phyloP scores from a whole-genome alignment of 1,284 basidiomycete species.

The Malassezia yamatoensis region DNA sequence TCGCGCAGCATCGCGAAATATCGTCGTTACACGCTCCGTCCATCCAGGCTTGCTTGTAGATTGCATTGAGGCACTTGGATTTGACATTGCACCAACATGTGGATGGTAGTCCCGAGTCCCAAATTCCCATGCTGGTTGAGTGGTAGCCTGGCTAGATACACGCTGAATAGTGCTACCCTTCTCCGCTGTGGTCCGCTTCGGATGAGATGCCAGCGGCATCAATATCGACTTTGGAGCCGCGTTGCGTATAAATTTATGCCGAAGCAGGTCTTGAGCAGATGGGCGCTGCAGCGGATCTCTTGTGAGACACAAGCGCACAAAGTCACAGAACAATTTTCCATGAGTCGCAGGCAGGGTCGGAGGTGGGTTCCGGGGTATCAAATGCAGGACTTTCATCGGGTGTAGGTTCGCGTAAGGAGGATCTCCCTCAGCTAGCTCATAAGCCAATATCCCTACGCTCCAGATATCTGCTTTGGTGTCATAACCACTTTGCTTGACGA shows the following conservation, averaged over 20 bases:
- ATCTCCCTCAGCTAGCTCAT: slow-evolving; percentile 99
- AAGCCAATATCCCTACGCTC: slow-evolving; percentile 97
- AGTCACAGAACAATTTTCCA: slow-evolving; percentile 83
- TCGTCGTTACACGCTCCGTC: not conserved
- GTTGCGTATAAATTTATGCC: slow-evolving; percentile 78
- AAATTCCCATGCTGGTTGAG: slow-evolving; percentile 8
- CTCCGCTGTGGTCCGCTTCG: not conserved
- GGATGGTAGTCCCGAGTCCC: not conserved
- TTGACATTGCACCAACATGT: not conserved
- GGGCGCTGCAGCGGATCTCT: slow-evolving; percentile 92
- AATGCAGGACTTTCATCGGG: slow-evolving; percentile 86
- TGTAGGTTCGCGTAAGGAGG: slow-evolving; percentile 97
- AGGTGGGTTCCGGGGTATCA: slow-evolving; percentile 92
- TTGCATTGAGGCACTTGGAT: no score
- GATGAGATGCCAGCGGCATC: not conserved
- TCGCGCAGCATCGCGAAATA: not conserved
- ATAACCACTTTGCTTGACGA: slow-evolving; percentile 98
- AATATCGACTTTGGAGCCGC: slow-evolving; percentile 55
- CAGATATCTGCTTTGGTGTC: slow-evolving; percentile 98
- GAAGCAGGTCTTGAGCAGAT: slow-evolving; percentile 75
- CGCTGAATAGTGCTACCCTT: not conserved
- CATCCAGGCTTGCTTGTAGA: not conserved
- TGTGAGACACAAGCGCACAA: slow-evolving; percentile 89
- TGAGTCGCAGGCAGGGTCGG: slow-evolving; percentile 74
- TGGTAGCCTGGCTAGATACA: not conserved